Evolutionary conservation across 2,329 filamentous ascomycete genomes (phyloP), one percentile per base, ranked within the genome.

Genomic region (Alternaria metachromatica): DNA sequence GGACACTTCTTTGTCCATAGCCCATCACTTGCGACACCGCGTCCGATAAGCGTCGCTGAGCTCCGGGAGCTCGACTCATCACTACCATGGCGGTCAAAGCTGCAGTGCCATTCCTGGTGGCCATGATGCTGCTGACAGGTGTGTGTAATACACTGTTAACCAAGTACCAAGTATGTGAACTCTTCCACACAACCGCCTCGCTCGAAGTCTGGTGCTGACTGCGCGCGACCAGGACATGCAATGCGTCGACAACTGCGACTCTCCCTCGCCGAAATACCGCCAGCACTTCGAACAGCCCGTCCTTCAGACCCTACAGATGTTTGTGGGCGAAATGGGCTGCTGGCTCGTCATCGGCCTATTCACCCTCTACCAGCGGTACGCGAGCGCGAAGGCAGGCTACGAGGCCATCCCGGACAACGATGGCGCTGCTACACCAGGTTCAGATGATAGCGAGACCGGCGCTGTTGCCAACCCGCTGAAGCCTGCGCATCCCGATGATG

Each of bases 71-170:
- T 66, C 60, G 50, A 59, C 58, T 54, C 63, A 61, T 63, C 62
- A 58, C 51, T 71, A 72, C 63, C 71, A 96, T 97, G 92, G 87
- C 91, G 71, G 85, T 87, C 70, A 88, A 88, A 79, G 87, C 88
- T 41, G 78, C 93, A 59, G 88, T 98, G 64, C 94, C 94, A 41
- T 87, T 97, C 76, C 86, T 98, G 67, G 93, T 98, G 80, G 91
- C 87, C 73, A 96, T 97, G 93, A 98, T 98, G 95, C 86, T 98
- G 77, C 83, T 97, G 78, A 97, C 95, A 23, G 95, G 95, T 67
- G 94, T 97, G 66, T 97, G 94, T 86, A 99, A 99, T 80, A 99
- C 96, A 2, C 88, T 99, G 65, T 86, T 99, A 75, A 97, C 95
- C 72, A 99, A 99, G 79, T 97, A 94, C 77, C 95, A 98, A 84